Conservation (phyloP, 768 basidiomycete genomes). For the Mycena vitilis region DNA sequence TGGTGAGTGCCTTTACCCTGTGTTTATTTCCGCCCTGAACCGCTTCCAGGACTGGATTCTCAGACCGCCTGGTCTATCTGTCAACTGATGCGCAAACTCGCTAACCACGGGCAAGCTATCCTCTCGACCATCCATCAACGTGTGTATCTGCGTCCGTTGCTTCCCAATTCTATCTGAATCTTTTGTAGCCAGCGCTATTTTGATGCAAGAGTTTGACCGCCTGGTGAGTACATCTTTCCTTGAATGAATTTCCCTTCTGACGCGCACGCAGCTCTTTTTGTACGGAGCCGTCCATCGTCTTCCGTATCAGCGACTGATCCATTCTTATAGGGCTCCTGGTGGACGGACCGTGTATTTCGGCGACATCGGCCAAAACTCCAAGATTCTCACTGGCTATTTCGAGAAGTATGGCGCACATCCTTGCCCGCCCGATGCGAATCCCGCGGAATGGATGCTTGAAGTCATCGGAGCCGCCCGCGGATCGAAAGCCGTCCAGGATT, state of each 20-base stretch:
- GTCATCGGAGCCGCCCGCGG: slow-evolving; percentile 60
- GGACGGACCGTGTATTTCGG: slow-evolving; percentile 68
- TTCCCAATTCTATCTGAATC: slow-evolving; percentile 6
- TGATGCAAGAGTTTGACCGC: slow-evolving; percentile 66
- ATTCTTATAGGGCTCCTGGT: slow-evolving; percentile 56
- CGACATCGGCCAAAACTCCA: slow-evolving; percentile 65
- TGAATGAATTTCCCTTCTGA: not conserved
- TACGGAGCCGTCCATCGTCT: not conserved
- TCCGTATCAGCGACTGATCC: not conserved
- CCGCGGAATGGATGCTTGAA: slow-evolving; percentile 62
- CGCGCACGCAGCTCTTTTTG: slow-evolving; percentile 20
- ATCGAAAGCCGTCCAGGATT: slow-evolving; percentile 50
- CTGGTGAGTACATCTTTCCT: slow-evolving; percentile 36
- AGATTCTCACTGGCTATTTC: slow-evolving; percentile 68
- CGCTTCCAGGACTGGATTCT: slow-evolving; percentile 54
- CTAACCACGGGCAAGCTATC: slow-evolving; percentile 66
- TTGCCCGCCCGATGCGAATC: slow-evolving; percentile 69
- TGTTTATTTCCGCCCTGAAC: not conserved
- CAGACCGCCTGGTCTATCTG: slow-evolving; percentile 65
- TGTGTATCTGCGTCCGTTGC: not conserved
- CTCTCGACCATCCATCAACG: slow-evolving; percentile 58
- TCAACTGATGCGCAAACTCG: slow-evolving; percentile 62
- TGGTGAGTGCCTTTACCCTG: slow-evolving; percentile 31
- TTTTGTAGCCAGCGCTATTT: slow-evolving; percentile 46
- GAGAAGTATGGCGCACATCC: slow-evolving; percentile 63